These are phyloP conservation scores for Pythium aphanidermatum DNA, from an alignment of 352 stramenopile species.

Conservation along the genomic window DNA sequence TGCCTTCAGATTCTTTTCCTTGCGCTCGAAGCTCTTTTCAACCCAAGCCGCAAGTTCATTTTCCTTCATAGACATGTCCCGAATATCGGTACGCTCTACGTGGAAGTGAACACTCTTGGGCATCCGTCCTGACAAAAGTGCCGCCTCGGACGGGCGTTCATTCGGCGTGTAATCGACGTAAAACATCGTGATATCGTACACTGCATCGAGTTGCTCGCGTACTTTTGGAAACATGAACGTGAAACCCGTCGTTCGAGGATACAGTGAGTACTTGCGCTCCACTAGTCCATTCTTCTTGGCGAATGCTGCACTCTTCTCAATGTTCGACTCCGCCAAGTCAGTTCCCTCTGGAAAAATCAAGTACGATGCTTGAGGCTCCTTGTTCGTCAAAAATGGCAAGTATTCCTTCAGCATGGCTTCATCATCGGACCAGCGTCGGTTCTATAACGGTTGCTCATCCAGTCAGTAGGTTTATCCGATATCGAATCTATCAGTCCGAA, in stretches of 20 bases:
- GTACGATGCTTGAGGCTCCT: conserved; percentile 54
- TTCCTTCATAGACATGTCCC: conserved; percentile 29
- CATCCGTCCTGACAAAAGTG: conserved; percentile 49
- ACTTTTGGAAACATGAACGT: conserved; percentile 69
- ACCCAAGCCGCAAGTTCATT: conserved; percentile 49
- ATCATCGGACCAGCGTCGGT: conserved; percentile 62
- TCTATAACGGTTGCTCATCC: conserved; percentile 14
- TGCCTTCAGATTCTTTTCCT: conserved; percentile 49
- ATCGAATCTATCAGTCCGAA: no score
- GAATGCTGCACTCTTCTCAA: conserved; percentile 56
- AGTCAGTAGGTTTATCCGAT: neutral
- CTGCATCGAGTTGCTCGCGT: conserved; percentile 42
- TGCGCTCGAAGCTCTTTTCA: conserved; percentile 56
- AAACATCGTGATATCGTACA: conserved; percentile 84
- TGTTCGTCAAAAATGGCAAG: conserved; percentile 42
- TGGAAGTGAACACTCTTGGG: conserved; percentile 67
- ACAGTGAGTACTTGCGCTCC: conserved; percentile 55
- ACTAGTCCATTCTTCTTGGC: conserved; percentile 42
- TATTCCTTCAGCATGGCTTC: conserved; percentile 42
- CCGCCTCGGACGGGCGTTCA: conserved; percentile 63
- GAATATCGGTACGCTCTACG: conserved; percentile 53
- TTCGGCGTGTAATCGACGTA: conserved; percentile 59
- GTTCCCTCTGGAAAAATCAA: conserved; percentile 82
- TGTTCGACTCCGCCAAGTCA: conserved; percentile 57
- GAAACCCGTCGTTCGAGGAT: conserved; percentile 71